phyloP scores from a whole-genome alignment of 305 asterid species.

The Striga hermonthica region DNA sequence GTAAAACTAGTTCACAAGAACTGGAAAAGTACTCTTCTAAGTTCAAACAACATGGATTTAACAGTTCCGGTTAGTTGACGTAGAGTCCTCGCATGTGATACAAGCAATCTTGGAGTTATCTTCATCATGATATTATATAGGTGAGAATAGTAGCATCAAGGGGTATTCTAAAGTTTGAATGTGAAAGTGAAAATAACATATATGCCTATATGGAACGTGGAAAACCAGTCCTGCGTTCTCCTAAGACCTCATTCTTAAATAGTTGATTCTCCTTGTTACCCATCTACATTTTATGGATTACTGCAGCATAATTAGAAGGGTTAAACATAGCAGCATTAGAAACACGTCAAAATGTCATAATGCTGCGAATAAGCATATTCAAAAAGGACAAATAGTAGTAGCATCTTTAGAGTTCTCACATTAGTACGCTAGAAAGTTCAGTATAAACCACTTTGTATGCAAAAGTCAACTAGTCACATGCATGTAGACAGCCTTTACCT shows the following conservation, averaged over 20 bases:
- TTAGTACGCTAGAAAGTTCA: background rate
- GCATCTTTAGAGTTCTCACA: constrained; percentile 11
- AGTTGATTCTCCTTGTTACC: no score
- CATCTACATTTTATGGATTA: no score
- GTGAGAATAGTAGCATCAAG: background rate
- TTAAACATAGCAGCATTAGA: no score
- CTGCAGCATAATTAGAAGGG: no score
- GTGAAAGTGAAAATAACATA: no score
- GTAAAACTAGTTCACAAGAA: no score
- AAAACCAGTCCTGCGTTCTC: no score
- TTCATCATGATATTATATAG: constrained; percentile 11
- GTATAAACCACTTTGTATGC: constrained; percentile 6
- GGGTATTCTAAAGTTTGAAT: no score
- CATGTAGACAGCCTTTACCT: constrained; percentile 44
- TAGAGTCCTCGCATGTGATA: constrained; percentile 3
- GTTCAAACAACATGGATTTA: constrained; percentile 3
- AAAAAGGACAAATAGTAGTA: constrained; percentile 6
- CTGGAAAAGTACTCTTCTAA: no score
- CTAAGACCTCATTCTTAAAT: no score
- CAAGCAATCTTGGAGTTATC: constrained; percentile 2
- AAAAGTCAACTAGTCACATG: background rate
- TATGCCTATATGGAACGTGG: constrained; percentile 11
- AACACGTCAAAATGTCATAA: no score
- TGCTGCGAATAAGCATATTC: background rate
- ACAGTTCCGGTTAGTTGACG: background rate